Evolutionary conservation across 345 rosid genomes (phyloP), one percentile per base, ranked within the genome.

Genomic region (Gossypium herbaceum): DNA sequence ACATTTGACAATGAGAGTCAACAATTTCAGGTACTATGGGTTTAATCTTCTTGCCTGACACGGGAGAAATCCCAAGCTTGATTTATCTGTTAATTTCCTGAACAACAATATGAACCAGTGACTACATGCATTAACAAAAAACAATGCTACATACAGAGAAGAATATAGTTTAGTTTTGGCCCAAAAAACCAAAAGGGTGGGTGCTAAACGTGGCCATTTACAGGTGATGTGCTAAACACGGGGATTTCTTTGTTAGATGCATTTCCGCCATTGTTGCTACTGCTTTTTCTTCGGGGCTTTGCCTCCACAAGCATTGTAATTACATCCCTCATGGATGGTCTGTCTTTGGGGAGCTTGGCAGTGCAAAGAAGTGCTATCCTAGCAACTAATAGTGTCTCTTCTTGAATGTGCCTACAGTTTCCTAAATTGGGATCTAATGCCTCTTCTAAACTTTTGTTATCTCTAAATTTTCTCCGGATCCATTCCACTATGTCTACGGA

Each of bases 271-370:
- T 83, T 80, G 84, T 77, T 84, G 79, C 90, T 79, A 20, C 76
- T 84, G 81, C 92, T 92, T 85, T 94, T 94, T 75, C 97, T 80
- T 71, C 98, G 79, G 22, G 98, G 98, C 72, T 90, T 94, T 29
- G 97, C 98, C 81, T 94, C 97, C 4, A 88, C 90, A 8, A 92
- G 95, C 98, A 94, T 94, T 8, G 97, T 88, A 70, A 92, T 81
- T 29, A 88, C 97, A 73, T 91, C 93, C 77, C 93, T 91, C 96
- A 92, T 94, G 2, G 97, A 90, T 2, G 98, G 98, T 76, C 97
- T 87, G 65, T 92, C 97, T 80, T 82, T 91, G 15, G 98, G 97
- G 63, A 88, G 95, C 84, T 90, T 92, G 1, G 98, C 88, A 0
- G 97, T 91, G 80, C 97, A 94, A n/a, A 91, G 84, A 80, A 94